A percentile compares a stretch with the other conserved stretches of the same genome.
Evolutionary conservation across 2,329 filamentous ascomycete genomes (phyloP).

Genomic region (Fonsecaea monophora): DNA sequence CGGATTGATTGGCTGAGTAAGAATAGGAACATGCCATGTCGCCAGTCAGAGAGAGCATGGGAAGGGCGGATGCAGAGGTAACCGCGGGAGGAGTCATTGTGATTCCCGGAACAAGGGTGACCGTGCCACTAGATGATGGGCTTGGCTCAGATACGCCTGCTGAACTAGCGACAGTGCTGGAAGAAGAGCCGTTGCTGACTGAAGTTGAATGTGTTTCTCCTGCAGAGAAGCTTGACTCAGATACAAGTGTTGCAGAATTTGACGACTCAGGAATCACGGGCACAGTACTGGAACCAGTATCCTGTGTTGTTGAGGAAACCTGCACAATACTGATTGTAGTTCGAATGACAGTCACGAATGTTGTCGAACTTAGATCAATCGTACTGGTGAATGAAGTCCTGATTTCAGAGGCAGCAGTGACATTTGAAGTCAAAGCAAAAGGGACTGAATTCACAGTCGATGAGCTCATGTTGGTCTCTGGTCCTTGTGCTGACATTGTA

Average conservation of each 20-base stretch:
- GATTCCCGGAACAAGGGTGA: background rate
- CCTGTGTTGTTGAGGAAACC: slow-evolving; percentile 2
- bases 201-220: background rate
- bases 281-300: background rate
- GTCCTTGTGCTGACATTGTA: background rate
- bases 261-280: background rate
- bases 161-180: background rate
- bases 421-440: background rate
- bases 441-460: background rate
- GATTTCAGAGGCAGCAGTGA: slow-evolving; percentile 5
- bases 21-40: background rate
- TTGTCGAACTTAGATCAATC: slow-evolving; percentile 10
- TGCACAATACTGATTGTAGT: slow-evolving; percentile 20
- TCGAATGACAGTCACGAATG: slow-evolving; percentile 22
- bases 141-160: background rate
- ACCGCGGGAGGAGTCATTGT: background rate
- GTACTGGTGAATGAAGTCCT: slow-evolving; percentile 18
- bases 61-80: background rate
- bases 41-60: slow-evolving; percentile 1
- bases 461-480: background rate
- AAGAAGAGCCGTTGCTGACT: background rate
- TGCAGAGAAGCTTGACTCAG: background rate
- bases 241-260: background rate
- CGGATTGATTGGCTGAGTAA: background rate
- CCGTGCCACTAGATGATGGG: background rate